Conservation (phyloP, 805 yeast species). For the Suhomyces pyralidae region DNA sequence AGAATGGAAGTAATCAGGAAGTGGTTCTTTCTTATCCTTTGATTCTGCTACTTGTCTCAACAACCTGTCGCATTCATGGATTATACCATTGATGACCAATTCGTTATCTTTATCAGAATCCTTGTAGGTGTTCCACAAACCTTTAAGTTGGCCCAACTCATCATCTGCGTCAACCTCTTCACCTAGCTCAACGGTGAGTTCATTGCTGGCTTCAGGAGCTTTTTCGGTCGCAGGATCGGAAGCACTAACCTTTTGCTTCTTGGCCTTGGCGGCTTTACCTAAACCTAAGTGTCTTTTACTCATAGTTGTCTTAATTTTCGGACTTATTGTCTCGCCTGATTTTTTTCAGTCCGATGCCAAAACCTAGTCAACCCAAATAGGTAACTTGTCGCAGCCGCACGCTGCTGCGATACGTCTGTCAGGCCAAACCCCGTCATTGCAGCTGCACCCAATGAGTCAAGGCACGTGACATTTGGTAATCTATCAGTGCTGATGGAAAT, state of each 20-base stretch:
- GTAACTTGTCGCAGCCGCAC: not conserved
- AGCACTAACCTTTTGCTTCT: constrained; percentile 19
- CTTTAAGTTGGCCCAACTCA: constrained; percentile 72
- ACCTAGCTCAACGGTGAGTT: constrained; percentile 57
- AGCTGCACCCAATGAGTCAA: not conserved
- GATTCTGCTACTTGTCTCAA: constrained; percentile 44
- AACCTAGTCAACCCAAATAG: not conserved
- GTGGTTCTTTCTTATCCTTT: constrained; percentile 10
- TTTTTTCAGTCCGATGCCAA: not conserved
- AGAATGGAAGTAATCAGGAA: constrained; percentile 57
- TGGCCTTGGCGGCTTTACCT: constrained; percentile 29
- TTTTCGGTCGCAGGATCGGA: constrained; percentile 5
- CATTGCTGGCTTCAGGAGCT: constrained; percentile 18
- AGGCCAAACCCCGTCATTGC: not conserved
- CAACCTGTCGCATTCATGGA: constrained; percentile 89
- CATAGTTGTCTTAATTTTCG: not conserved
- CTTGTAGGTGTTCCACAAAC: constrained; percentile 65
- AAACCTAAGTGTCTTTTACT: constrained; percentile 39
- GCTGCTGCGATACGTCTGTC: not conserved
- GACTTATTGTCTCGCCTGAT: not conserved
- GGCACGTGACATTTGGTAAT: constrained; percentile 18
- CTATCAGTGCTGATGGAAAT: not conserved
- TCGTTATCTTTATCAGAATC: constrained; percentile 59
- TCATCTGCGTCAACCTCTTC: constrained; percentile 73
- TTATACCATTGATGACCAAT: constrained; percentile 70